Percentiles rank a stretch among this genome's conserved stretches.
Conservation (phyloP, 768 basidiomycete genomes). For the Podaxis sp. region DNA sequence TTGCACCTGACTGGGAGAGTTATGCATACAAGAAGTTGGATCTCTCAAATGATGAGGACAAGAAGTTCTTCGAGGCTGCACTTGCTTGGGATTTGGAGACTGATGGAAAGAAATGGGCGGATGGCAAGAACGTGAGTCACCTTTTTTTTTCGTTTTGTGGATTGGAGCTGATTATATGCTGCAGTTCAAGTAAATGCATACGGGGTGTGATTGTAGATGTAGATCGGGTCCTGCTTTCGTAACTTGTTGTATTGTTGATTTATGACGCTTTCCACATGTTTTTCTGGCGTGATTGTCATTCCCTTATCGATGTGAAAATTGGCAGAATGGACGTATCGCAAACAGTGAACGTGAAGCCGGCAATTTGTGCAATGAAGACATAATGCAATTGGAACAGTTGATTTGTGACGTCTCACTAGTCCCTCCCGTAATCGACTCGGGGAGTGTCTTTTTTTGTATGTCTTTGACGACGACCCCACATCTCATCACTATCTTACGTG, state of each 20-base stretch:
- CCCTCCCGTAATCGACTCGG: too few species aligned
- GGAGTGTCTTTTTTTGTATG: too few species aligned
- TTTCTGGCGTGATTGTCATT: neutral
- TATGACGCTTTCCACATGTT: neutral
- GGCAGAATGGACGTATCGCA: too few species aligned
- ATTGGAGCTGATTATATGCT: neutral
- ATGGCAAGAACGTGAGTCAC: constrained; percentile 81
- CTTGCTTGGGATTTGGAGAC: constrained; percentile 93
- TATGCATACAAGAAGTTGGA: constrained; percentile 82
- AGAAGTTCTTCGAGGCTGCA: constrained; percentile 89
- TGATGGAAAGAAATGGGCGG: constrained; percentile 87
- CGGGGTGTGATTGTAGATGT: neutral
- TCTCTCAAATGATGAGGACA: constrained; percentile 69
- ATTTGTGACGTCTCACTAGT: too few species aligned
- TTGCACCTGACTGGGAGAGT: constrained; percentile 90
- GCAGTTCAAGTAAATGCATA: constrained; percentile 6
- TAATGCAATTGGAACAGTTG: too few species aligned
- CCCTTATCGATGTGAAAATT: too few species aligned
- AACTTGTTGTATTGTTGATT: neutral
- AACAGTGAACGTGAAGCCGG: too few species aligned
- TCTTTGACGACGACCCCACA: too few species aligned
- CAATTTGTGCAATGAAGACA: too few species aligned
- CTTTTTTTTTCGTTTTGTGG: neutral
- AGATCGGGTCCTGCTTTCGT: neutral
- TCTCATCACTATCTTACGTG: too few species aligned